Conservation (phyloP, 1,284 basidiomycete species). For the Earliella scabrosa region DNA sequence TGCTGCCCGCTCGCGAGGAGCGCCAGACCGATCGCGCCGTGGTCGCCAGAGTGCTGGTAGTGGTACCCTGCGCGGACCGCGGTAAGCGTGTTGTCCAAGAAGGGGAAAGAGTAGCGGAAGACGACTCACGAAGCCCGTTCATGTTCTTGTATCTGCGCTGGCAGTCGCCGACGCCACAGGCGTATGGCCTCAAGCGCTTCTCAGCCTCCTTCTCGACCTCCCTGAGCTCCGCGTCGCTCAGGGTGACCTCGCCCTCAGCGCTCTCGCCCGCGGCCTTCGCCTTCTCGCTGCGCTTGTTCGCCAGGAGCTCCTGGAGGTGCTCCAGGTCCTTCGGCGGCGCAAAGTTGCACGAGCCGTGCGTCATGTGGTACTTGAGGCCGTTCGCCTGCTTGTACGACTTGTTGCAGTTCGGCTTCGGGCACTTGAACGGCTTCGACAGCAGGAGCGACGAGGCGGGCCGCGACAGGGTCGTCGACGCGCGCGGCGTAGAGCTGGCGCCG, state of each 20-base stretch:
- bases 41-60: conserved; percentile 96
- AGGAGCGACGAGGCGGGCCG: conserved; percentile 57
- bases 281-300: conserved; percentile 53
- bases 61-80: conserved; percentile 69
- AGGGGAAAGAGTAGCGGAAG: neutral
- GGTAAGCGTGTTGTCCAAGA: neutral
- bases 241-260: conserved; percentile 22
- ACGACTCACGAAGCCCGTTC: conserved; percentile 78
- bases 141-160: conserved; percentile 97
- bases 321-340: conserved; percentile 83
- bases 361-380: conserved; percentile 96
- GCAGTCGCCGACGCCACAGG: conserved; percentile 91
- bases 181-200: conserved; percentile 80
- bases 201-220: conserved; percentile 86
- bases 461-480: conserved; percentile 52
- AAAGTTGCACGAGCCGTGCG: conserved; percentile 93
- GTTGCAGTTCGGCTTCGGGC: conserved; percentile 96
- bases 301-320: conserved; percentile 69
- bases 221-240: conserved; percentile 70
- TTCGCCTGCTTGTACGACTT: conserved; percentile 99
- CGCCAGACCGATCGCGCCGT: conserved; percentile 85
- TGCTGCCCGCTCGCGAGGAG: conserved; percentile 87
- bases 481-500: conserved; percentile 33
- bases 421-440: conserved; percentile 90
- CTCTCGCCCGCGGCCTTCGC: conserved; percentile 33